A percentile compares a stretch with the other conserved stretches of the same genome.
Conservation (phyloP, 495 filamentous ascomycete species). For the Neurospora sp. region DNA sequence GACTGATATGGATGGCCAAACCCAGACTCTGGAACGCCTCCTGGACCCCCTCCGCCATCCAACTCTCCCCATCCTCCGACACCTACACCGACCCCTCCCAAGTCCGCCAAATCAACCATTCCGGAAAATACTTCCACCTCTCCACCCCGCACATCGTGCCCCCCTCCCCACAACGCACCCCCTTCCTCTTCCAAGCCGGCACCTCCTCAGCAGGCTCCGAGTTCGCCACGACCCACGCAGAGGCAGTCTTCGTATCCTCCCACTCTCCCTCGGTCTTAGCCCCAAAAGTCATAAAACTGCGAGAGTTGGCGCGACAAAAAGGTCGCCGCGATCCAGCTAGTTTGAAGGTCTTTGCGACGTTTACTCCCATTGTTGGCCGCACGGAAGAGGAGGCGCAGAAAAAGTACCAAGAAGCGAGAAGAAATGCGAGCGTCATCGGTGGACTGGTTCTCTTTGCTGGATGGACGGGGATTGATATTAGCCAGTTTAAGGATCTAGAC, state of each 20-base stretch:
- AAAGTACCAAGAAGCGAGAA: constrained; percentile 42
- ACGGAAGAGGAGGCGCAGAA: constrained; percentile 47
- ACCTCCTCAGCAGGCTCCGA: constrained; percentile 46
- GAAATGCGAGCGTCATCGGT: constrained; percentile 44
- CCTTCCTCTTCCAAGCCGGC: constrained; percentile 56
- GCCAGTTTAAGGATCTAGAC: constrained; percentile 33
- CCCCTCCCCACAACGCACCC: constrained; percentile 53
- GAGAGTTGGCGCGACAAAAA: constrained; percentile 36
- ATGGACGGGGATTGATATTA: constrained; percentile 55
- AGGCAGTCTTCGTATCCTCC: constrained; percentile 53
- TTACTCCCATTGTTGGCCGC: constrained; percentile 46
- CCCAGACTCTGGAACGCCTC: constrained; percentile 50
- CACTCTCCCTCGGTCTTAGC: constrained; percentile 41
- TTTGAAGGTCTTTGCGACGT: constrained; percentile 51
- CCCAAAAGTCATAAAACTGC: constrained; percentile 46
- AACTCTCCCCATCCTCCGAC: constrained; percentile 37
- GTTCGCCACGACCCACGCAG: constrained; percentile 53
- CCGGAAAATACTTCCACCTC: constrained; percentile 48
- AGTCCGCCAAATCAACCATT: constrained; percentile 49
- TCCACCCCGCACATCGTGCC: constrained; percentile 45
- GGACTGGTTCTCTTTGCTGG: constrained; percentile 50
- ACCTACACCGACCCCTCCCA: constrained; percentile 44
- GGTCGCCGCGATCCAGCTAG: constrained; percentile 45
- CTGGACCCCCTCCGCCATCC: constrained; percentile 44
- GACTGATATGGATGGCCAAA: no score